Evolutionary conservation across 2,329 filamentous ascomycete genomes (phyloP).

Genomic region (Aspergillus quadrilineatus): DNA sequence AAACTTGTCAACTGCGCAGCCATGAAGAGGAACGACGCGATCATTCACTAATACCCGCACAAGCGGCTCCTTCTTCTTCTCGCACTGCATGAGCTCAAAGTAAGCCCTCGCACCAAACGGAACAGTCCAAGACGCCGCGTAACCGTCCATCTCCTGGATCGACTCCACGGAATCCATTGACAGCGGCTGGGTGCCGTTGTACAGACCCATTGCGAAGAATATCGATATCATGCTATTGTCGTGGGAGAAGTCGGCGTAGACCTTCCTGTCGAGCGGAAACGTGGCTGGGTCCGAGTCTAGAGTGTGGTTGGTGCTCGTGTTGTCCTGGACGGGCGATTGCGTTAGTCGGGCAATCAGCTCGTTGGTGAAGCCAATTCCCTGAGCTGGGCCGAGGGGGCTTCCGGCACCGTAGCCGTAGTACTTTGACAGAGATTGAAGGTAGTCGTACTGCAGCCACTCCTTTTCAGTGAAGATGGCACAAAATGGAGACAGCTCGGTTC

Average conservation of each 20-base stretch:
- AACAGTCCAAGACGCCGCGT: slow-evolving; percentile 73
- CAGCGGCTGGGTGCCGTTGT: slow-evolving; percentile 62
- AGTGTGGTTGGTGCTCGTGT: slow-evolving; percentile 74
- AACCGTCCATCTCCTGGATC: slow-evolving; percentile 61
- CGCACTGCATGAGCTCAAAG: slow-evolving; percentile 81
- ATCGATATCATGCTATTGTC: slow-evolving; percentile 83
- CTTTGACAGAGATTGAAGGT: slow-evolving; percentile 75
- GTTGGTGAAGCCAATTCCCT: slow-evolving; percentile 84
- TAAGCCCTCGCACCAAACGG: slow-evolving; percentile 80
- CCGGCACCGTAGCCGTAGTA: slow-evolving; percentile 80
- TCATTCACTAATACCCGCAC: slow-evolving; percentile 84
- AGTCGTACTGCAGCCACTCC: slow-evolving; percentile 79
- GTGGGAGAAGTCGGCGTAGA: slow-evolving; percentile 91
- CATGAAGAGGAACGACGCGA: slow-evolving; percentile 69
- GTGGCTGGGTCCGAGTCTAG: slow-evolving; percentile 66
- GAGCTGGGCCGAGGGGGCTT: slow-evolving; percentile 75
- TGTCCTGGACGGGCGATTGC: slow-evolving; percentile 64
- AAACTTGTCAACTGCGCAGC: slow-evolving; percentile 66
- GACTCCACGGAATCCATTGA: slow-evolving; percentile 51
- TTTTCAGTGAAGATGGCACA: slow-evolving; percentile 70
- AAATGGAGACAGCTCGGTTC: slow-evolving; percentile 63
- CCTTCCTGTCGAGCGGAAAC: slow-evolving; percentile 66
- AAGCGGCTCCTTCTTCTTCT: slow-evolving; percentile 57
- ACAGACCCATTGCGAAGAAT: slow-evolving; percentile 74
- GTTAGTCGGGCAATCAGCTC: slow-evolving; percentile 83